These are phyloP conservation scores for Hygrophorus russula DNA, from an alignment of 768 basidiomycete genomes.

Conservation along the genomic window DNA sequence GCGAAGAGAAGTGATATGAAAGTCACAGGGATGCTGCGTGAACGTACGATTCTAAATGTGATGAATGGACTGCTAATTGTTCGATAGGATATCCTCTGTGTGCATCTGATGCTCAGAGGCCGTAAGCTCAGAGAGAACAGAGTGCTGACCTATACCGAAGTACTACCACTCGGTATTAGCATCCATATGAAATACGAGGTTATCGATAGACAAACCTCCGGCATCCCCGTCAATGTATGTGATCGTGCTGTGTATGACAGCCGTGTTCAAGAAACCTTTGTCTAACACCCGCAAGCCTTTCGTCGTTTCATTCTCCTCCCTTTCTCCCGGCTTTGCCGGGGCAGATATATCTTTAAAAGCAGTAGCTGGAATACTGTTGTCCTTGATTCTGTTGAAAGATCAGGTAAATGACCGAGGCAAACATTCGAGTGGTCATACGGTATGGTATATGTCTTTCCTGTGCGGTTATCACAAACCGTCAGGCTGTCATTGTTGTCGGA, in stretches of 20 bases:
- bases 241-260: conserved; percentile 69
- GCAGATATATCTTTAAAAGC: conserved; percentile 73
- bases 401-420: background rate
- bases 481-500: conserved; percentile 25
- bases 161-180: conserved; percentile 21
- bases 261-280: conserved; percentile 76
- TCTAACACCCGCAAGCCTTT: conserved; percentile 73
- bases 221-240: conserved; percentile 89
- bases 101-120: background rate
- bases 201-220: conserved; percentile 37
- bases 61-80: conserved; percentile 70
- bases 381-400: conserved; percentile 42
- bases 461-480: conserved; percentile 75
- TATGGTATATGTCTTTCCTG: conserved; percentile 64
- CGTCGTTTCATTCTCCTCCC: conserved; percentile 74
- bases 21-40: background rate
- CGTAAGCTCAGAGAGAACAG: background rate
- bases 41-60: conserved; percentile 55
- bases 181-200: background rate
- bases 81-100: conserved; percentile 86
- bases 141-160: conserved; percentile 57
- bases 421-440: conserved; percentile 38
- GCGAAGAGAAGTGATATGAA: background rate
- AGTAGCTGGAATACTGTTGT: conserved; percentile 73
- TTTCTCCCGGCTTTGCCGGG: conserved; percentile 41